A percentile compares a stretch with the other conserved stretches of the same genome.
Evolutionary conservation across 2,329 filamentous ascomycete genomes (phyloP).

Genomic region (Aureobasidium zeae): DNA sequence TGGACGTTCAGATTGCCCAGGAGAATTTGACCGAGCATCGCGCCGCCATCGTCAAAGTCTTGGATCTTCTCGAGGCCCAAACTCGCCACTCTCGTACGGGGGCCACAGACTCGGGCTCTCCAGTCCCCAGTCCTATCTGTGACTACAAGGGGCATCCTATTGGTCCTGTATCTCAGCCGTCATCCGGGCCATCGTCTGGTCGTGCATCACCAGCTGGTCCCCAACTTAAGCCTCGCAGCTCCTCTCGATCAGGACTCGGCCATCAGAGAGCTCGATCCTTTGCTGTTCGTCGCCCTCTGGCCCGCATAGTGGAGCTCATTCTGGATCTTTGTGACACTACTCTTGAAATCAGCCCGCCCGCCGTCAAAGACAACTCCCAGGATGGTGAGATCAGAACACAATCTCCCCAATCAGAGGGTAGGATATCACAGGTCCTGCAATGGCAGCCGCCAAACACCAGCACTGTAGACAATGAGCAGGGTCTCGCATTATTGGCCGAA

Average conservation of each 20-base stretch:
- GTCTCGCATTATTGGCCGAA: conserved; percentile 73
- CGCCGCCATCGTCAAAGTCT: conserved; percentile 85
- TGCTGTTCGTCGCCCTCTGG: conserved; percentile 78
- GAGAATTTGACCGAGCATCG: conserved; percentile 87
- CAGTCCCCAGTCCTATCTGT: conserved; percentile 34
- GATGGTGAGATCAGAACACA: conserved; percentile 77
- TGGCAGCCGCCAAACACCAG: conserved; percentile 94
- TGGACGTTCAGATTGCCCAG: conserved; percentile 95
- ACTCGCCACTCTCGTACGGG: conserved; percentile 50
- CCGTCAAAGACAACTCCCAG: conserved; percentile 73
- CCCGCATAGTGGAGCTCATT: conserved; percentile 87
- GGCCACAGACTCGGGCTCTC: conserved; percentile 42
- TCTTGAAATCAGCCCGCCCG: conserved; percentile 85
- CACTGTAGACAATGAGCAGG: conserved; percentile 86
- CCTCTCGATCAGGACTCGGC: conserved; percentile 58
- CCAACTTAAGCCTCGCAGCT: conserved; percentile 54
- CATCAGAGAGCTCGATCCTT: conserved; percentile 79
- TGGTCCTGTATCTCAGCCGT: conserved; percentile 59
- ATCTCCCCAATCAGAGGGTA: conserved; percentile 90
- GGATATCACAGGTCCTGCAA: conserved; percentile 86
- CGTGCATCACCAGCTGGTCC: conserved; percentile 57
- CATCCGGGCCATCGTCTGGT: conserved; percentile 61
- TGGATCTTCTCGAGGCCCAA: conserved; percentile 81
- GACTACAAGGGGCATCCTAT: conserved; percentile 87
- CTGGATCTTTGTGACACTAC: conserved; percentile 94